These are phyloP conservation scores for Penicillium sp. DNA, from an alignment of 2,329 filamentous ascomycete genomes.

Conservation along the genomic window DNA sequence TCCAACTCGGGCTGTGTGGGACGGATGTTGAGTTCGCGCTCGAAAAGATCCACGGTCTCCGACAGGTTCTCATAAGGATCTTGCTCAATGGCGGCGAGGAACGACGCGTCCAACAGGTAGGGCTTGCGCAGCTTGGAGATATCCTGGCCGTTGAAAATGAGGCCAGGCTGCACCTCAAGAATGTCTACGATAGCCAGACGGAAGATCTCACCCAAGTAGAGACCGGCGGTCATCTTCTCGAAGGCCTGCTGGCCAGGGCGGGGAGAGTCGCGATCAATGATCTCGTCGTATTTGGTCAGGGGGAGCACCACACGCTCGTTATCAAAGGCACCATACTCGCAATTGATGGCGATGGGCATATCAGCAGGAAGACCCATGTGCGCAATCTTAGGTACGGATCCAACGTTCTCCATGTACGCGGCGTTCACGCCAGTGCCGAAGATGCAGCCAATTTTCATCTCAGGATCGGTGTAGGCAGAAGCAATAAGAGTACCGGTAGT, in stretches of 20 bases:
- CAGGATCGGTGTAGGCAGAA: conserved; percentile 90
- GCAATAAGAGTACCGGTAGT: conserved; percentile 96
- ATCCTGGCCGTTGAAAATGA: conserved; percentile 83
- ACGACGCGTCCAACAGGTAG: conserved; percentile 88
- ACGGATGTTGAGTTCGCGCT: conserved; percentile 69
- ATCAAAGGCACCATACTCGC: conserved; percentile 96
- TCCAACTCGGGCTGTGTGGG: conserved; percentile 79
- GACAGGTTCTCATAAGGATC: conserved; percentile 94
- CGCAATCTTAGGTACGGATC: conserved; percentile 88
- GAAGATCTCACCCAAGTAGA: conserved; percentile 94
- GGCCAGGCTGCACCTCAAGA: conserved; percentile 70
- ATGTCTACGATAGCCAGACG: conserved; percentile 82
- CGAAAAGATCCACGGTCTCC: conserved; percentile 82
- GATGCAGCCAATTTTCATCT: conserved; percentile 94
- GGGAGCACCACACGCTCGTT: conserved; percentile 89
- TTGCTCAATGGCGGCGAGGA: conserved; percentile 89
- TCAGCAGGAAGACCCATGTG: conserved; percentile 85
- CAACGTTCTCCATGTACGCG: conserved; percentile 93
- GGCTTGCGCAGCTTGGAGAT: conserved; percentile 76
- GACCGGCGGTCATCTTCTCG: conserved; percentile 95
- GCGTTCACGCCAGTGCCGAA: conserved; percentile 98
- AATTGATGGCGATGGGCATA: conserved; percentile 91
- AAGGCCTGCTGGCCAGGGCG: conserved; percentile 92
- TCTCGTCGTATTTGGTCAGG: conserved; percentile 78
- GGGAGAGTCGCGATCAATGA: conserved; percentile 87